Conservation (phyloP, 768 basidiomycete species). For the Tephrocybe sp. region DNA sequence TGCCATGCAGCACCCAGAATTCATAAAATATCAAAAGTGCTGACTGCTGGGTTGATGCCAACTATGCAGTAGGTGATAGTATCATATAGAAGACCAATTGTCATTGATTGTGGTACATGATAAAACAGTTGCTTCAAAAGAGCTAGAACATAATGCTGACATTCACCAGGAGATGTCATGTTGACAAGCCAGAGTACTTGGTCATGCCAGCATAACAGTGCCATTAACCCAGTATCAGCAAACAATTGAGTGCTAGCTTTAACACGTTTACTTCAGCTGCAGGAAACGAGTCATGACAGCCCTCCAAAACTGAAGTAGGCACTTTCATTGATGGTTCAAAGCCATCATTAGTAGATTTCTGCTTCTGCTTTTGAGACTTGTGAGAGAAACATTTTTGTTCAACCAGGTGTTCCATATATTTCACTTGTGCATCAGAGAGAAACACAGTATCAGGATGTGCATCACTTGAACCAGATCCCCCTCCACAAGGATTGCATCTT, state of each 20-base stretch:
- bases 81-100: conserved; percentile 16
- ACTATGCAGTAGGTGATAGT: no score
- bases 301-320: conserved; percentile 30
- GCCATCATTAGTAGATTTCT: conserved; percentile 3
- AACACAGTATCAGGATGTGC: conserved; percentile 9
- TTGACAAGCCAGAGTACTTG: conserved; percentile 34
- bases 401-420: no score
- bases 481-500: no score
- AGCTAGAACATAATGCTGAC: conserved; percentile 22
- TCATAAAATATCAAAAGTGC: no score
- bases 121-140: conserved; percentile 29
- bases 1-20: no score
- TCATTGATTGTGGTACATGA: conserved; percentile 23
- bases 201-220: conserved; percentile 36
- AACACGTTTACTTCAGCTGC: conserved; percentile 25
- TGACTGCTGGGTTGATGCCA: no score
- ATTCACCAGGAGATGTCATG: conserved; percentile 32
- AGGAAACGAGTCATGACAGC: conserved; percentile 29
- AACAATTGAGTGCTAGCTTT: conserved; percentile 30
- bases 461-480: conserved; percentile 1
- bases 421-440: conserved; percentile 2
- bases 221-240: conserved; percentile 36
- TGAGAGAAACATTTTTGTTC: no score
- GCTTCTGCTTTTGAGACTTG: no score
- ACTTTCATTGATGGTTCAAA: conserved; percentile 24